Evolutionary conservation across 345 rosid genomes (phyloP), one percentile per base, ranked within the genome.

Genomic region (Bretschneidera sinensis): DNA sequence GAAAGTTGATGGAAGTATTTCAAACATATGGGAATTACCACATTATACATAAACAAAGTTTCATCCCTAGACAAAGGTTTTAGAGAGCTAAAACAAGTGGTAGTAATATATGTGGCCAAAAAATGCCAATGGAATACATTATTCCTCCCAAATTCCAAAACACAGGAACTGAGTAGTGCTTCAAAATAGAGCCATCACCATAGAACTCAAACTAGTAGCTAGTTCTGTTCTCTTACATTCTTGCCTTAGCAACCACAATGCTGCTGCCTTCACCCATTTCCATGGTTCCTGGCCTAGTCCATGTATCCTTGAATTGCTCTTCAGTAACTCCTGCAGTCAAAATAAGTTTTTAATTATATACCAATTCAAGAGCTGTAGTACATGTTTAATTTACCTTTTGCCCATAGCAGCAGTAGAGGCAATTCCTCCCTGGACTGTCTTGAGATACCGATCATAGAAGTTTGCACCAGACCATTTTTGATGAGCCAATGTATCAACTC

Each of bases 401-500:
- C 91, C 96, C 99, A 95, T 91, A 22, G 98, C 99, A 48, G 98
- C 96, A 51, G 97, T 91, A 63, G 99, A 91, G 48, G 98, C 82
- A 33, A 91, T 88, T 54, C 99, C 99, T 61, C 99, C 96, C 74
- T 91, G 96, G 48, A 95, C 81, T 3, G 89, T 82, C 83, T 81
- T 95, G 55, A 91, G 95, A 52, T 95, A 95, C 73, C 85, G 69
- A 57, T 88, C 96, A 62, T 91, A 95, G 56, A 69, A 95, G 75
- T 91, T 88, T 6, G 99, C 97, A 53, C 97, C 97, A 0, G 97
- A 95, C 98, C 99, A 91, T 73, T 95, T 91, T 77, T 95, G 99
- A 75, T 95, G 99, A 21, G 91, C 91, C 18, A 91, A 82, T 13
- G 99, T 95, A 75, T 88, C 99, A 18, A 95, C 91, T 8, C 91